Base-by-base conservation (phyloP, 2,329 filamentous ascomycete species). In the Ophiosphaerella korrae region DNA sequence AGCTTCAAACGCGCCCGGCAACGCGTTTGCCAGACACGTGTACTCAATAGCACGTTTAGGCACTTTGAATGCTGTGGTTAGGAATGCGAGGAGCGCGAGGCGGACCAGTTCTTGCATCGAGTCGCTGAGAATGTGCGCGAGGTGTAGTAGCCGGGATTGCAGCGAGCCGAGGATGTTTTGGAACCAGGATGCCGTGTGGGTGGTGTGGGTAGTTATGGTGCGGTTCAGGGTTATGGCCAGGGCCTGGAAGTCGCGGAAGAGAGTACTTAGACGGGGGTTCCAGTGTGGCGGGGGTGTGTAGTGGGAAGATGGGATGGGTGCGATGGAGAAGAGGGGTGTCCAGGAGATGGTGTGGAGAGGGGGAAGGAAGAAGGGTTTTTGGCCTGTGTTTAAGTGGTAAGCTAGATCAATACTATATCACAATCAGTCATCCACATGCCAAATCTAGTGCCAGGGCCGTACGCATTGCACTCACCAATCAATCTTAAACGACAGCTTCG, bases 401-500 rank as follows among this genome's bases (percentile, higher is more conserved):
- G 52, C 46, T 13, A 57, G 52, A 38, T 62, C 59, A 37, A 62
- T 45, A 5, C 58, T 60, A 7, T 37, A 18, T 7, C 8, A 18
- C 9, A 7, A 14, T 23, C 24, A 35, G 38, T 44, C 14, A 46
- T 21, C 18, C 18, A 21, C 18, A 21, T 21, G 26, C 23, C 12
- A 12, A n/a, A 29, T 4, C 2, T 12, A 3, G 13, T 24, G 13
- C 18, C 6, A 24, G 21, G 21, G n/a, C 23, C 23, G 7, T 16
- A 16, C 9, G 9, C 2, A 33, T 11, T 11, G 12, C 3, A 43
- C 56, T 42, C 33, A 57, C 53, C 58, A 45, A 48, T 62, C 59
- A 14, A 62, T 43, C 40, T 60, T 60, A 38, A 56, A 60, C 24
- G 58, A 57, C 24, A 62, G 24, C 9, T 47, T 52, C 12, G 57